Base-by-base conservation (phyloP, 805 yeast genomes). In the Lachancea lanzarotensis region DNA sequence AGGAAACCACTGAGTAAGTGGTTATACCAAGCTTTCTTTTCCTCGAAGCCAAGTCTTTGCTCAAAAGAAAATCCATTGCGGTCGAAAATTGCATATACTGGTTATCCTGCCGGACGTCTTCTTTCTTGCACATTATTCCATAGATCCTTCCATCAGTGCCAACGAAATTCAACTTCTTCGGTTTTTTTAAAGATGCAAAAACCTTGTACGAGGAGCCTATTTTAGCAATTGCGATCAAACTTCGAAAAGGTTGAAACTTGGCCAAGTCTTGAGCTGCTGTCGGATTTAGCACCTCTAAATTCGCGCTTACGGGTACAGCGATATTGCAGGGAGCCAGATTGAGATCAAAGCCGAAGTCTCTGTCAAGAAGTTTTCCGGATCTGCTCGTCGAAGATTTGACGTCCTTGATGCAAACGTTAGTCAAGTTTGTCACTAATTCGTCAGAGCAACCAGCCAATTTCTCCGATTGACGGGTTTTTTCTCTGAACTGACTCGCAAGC, bases 51-150 rank as follows among this genome's bases (percentile, higher is more conserved):
- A 75, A 72, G 55, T 84, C 84, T 16, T 74, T 73, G 17, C 70
- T 65, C 45, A 93, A 68, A 26, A 93, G 60, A 52, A 86, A 76
- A 59, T 90, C 90, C 62, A 93, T 79, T 64, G 89, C 83, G 1
- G 87, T 79, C 0, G 97, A 87, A 54, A 93, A 83, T 54, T 95
- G 73, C 84, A 89, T 84, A 42, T 91, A 78, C 54, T 95, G 84
- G 3, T 96, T 93, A 69, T 95, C 99, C 58, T 95, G 95, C 51
- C 98, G 70, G 16, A 95, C 81, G 67, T 93, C 98, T 64, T 93
- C 99, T 50, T 80, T 76, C 59, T 93, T 93, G 54, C 95, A 82
- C 67, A 93, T 73, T 13, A 93, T 72, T 16, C 82, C 75, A 59
- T 90, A 90, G 1, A 69, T 62, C n/a, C 67, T 65, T 8, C 91